These are phyloP conservation scores for Backusella tuberculispora DNA, from an alignment of 192 early-diverging fungal genomes.

Conservation along the genomic window DNA sequence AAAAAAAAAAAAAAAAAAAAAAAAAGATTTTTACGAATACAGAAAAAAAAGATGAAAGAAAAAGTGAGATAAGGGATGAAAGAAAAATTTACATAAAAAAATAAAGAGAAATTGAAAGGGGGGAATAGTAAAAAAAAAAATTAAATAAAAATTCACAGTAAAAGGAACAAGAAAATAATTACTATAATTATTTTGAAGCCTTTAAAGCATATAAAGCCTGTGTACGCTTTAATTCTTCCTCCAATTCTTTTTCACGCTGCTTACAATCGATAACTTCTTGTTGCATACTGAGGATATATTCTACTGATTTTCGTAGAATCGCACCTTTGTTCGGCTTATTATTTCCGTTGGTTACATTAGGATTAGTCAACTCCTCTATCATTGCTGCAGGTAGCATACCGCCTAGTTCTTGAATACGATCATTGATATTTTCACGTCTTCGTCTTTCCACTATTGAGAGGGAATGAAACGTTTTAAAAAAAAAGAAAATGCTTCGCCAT, in stretches of 20 bases:
- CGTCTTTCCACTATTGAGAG: slow-evolving; percentile 83
- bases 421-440: slow-evolving; percentile 96
- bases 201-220: too few relatives aligned
- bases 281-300: slow-evolving; percentile 67
- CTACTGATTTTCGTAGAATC: slow-evolving; percentile 92
- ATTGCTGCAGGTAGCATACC: slow-evolving; percentile 80
- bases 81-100: neutral
- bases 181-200: neutral
- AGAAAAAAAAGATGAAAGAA: neutral
- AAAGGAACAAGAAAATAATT: too few relatives aligned
- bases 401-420: slow-evolving; percentile 91
- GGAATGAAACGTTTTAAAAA: neutral
- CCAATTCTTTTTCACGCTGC: slow-evolving; percentile 37
- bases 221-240: slow-evolving; percentile 11
- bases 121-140: neutral
- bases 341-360: slow-evolving; percentile 33
- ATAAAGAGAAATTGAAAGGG: neutral
- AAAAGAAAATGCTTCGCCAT: neutral
- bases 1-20: too few relatives aligned
- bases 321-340: slow-evolving; percentile 96
- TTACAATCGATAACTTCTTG: slow-evolving; percentile 24
- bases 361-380: slow-evolving; percentile 48
- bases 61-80: too few relatives aligned
- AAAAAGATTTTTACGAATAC: neutral
- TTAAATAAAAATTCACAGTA: neutral